Conservation (phyloP, 768 basidiomycete genomes). For the Dioszegia aurantiaca region DNA sequence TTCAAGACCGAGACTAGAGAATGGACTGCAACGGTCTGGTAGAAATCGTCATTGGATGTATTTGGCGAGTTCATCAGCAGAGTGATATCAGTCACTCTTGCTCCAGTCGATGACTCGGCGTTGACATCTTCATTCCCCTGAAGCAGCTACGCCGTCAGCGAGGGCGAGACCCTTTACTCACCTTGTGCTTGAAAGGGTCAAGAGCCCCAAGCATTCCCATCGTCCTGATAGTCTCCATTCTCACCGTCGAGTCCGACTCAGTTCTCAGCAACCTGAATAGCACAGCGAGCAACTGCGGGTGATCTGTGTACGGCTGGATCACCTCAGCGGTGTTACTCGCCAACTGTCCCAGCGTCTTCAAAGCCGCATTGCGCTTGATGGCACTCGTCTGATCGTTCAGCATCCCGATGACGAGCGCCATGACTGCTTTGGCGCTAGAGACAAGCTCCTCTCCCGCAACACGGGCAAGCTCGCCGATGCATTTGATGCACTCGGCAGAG, state of each 20-base stretch:
- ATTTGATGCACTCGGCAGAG: conserved; percentile 86
- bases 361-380: conserved; percentile 82
- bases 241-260: conserved; percentile 63
- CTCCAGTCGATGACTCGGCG: conserved; percentile 61
- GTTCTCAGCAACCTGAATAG: conserved; percentile 80
- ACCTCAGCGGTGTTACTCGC: conserved; percentile 95
- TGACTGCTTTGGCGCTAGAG: conserved; percentile 76
- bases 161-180: conserved; percentile 48
- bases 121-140: conserved; percentile 62
- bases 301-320: conserved; percentile 80
- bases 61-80: conserved; percentile 52
- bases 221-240: conserved; percentile 88
- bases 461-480: conserved; percentile 86
- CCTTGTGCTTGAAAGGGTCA: conserved; percentile 93
- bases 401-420: conserved; percentile 82
- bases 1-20: conserved; percentile 80
- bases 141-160: conserved; percentile 35
- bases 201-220: conserved; percentile 93
- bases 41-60: conserved; percentile 85
- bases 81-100: conserved; percentile 54
- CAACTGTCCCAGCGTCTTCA: conserved; percentile 90
- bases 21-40: conserved; percentile 91
- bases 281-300: conserved; percentile 83
- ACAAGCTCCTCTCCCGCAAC: conserved; percentile 90
- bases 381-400: conserved; percentile 82